phyloP scores from a whole-genome alignment of 2,329 filamentous ascomycete genomes.

The Pestalotiopsis sp. region DNA sequence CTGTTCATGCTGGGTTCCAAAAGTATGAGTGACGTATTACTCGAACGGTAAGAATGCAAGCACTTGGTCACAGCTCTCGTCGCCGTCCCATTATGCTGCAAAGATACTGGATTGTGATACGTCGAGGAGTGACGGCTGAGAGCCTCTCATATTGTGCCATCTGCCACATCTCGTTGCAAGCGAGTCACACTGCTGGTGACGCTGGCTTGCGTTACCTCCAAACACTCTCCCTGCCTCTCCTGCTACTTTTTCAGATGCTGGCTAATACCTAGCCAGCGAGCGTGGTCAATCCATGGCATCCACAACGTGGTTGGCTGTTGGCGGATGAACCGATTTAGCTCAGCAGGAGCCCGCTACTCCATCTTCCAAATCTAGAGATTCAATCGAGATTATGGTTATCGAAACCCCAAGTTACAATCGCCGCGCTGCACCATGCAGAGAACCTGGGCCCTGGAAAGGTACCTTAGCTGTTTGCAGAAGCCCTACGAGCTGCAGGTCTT shows the following conservation, averaged over 20 bases:
- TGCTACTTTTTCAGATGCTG: neutral
- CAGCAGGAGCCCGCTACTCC: neutral
- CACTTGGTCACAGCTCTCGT: neutral
- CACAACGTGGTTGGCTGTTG: neutral
- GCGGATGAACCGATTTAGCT: neutral
- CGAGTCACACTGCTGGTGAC: neutral
- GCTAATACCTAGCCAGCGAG: neutral
- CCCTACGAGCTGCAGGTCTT: neutral
- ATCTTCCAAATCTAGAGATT: neutral
- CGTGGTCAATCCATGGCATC: neutral
- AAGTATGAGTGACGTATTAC: slow-evolving; percentile 7
- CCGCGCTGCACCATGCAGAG: neutral
- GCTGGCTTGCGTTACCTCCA: neutral
- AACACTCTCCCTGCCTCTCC: neutral
- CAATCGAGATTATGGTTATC: neutral
- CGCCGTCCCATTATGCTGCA: neutral
- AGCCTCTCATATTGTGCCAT: neutral
- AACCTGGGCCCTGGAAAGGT: neutral
- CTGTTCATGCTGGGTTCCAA: neutral
- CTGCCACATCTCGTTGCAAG: neutral
- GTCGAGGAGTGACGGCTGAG: neutral
- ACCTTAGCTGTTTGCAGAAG: neutral
- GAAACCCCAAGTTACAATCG: neutral
- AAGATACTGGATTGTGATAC: neutral
- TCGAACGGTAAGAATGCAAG: neutral